Conservation (phyloP, 805 yeast genomes). For the Starmerella vaccinii region DNA sequence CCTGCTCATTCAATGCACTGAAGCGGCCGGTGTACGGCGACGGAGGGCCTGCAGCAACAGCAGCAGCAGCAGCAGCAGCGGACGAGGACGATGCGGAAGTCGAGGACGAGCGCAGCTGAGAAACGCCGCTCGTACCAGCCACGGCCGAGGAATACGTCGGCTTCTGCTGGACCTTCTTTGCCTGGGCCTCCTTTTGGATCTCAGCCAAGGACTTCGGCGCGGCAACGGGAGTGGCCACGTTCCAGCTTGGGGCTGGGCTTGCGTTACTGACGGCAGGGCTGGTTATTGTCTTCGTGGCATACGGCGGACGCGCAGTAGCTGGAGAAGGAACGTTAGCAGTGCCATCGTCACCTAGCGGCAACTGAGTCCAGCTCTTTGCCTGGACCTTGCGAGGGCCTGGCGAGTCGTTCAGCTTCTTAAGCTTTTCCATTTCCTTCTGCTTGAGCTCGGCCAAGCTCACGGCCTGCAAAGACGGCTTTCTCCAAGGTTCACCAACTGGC, state of each 20-base stretch:
- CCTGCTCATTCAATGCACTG: not conserved
- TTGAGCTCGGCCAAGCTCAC: slow-evolving; percentile 19
- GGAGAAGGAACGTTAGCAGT: not conserved
- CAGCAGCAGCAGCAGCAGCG: not conserved
- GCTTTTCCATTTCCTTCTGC: slow-evolving; percentile 15
- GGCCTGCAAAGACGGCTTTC: slow-evolving; percentile 17
- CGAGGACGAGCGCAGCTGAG: not conserved
- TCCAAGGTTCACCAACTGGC: slow-evolving; percentile 20
- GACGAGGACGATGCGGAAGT: not conserved
- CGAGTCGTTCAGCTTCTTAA: slow-evolving; percentile 7
- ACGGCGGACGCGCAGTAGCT: not conserved
- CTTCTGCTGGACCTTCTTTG: not conserved
- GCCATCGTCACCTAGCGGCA: slow-evolving; percentile 1
- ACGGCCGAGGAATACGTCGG: not conserved
- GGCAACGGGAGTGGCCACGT: slow-evolving; percentile 21
- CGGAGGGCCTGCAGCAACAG: not conserved
- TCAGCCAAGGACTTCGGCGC: slow-evolving; percentile 31
- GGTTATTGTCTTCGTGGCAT: not conserved
- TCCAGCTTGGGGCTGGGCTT: slow-evolving; percentile 16
- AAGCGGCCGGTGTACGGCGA: slow-evolving; percentile 1
- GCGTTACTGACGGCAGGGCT: not conserved
- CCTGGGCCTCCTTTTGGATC: slow-evolving; percentile 31
- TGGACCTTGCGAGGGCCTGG: slow-evolving; percentile 3
- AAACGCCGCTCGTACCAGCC: not conserved
- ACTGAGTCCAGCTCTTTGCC: slow-evolving; percentile 5